A percentile compares a stretch with the other conserved stretches of the same genome.
Conservation (phyloP, 2,329 filamentous ascomycete species). For the Nemania serpens region DNA sequence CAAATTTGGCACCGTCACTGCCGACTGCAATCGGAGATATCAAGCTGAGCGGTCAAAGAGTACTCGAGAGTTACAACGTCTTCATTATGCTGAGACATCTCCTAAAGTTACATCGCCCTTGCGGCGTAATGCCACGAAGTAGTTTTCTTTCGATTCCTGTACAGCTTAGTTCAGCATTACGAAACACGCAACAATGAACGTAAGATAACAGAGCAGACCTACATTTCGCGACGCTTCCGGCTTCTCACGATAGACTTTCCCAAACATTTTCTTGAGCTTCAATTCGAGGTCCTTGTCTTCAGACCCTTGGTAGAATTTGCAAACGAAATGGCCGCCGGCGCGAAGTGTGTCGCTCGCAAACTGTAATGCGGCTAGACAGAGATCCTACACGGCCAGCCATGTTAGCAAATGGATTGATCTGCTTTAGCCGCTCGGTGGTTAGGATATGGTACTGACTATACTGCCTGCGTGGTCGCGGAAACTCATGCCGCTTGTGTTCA, state of each 20-base stretch:
- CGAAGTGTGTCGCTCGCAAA: slow-evolving; percentile 87
- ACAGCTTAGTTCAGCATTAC: slow-evolving; percentile 18
- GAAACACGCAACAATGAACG: neutral
- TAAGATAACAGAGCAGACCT: slow-evolving; percentile 43
- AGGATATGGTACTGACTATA: slow-evolving; percentile 70
- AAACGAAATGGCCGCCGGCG: slow-evolving; percentile 86
- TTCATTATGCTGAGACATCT: slow-evolving; percentile 16
- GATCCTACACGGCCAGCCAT: slow-evolving; percentile 63
- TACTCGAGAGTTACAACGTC: neutral
- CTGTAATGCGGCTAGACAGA: slow-evolving; percentile 81
- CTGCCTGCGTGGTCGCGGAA: slow-evolving; percentile 91
- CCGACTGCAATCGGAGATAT: no score
- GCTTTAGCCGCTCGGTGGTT: neutral
- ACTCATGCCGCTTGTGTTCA: slow-evolving; percentile 91
- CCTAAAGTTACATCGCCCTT: slow-evolving; percentile 53
- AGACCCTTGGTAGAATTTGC: slow-evolving; percentile 93
- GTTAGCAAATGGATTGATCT: slow-evolving; percentile 1
- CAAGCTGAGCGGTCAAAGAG: neutral
- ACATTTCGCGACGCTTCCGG: slow-evolving; percentile 88
- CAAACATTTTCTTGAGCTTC: slow-evolving; percentile 76
- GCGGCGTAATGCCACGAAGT: slow-evolving; percentile 78
- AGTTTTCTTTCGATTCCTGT: slow-evolving; percentile 83
- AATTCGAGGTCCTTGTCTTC: slow-evolving; percentile 83
- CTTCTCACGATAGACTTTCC: slow-evolving; percentile 83
- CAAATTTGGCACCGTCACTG: neutral